These are phyloP conservation scores for Dendrobium huoshanense DNA, from an alignment of 106 monocot genomes.

Conservation along the genomic window DNA sequence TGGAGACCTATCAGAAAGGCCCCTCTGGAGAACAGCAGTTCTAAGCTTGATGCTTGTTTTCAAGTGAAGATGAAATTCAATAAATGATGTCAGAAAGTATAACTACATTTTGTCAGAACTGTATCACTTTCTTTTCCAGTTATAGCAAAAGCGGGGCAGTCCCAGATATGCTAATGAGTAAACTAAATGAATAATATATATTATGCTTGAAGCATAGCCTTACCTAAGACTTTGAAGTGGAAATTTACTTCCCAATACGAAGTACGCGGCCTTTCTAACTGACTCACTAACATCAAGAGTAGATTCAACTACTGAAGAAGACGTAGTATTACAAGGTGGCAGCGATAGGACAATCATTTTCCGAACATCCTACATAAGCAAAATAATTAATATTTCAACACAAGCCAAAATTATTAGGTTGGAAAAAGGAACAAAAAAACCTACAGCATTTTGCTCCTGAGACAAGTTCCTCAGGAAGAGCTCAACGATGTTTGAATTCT, in stretches of 20 bases:
- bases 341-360: slow-evolving; percentile 68
- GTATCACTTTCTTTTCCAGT: background rate
- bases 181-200: background rate
- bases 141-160: background rate
- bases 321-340: slow-evolving; percentile 58
- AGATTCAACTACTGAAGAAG: slow-evolving; percentile 38
- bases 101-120: background rate
- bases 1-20: slow-evolving; percentile 69
- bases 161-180: background rate
- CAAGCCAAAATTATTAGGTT: background rate
- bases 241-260: slow-evolving; percentile 67
- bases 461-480: slow-evolving; percentile 56
- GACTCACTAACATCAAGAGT: slow-evolving; percentile 84
- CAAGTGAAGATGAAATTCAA: slow-evolving; percentile 8
- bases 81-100: background rate
- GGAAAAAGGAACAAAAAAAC: slow-evolving; percentile 15
- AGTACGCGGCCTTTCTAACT: slow-evolving; percentile 76
- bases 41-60: slow-evolving; percentile 79
- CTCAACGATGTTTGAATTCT: slow-evolving; percentile 44
- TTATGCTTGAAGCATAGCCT: background rate
- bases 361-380: slow-evolving; percentile 59
- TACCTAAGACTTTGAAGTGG: slow-evolving; percentile 98
- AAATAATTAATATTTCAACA: slow-evolving; percentile 1
- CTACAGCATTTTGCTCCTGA: slow-evolving; percentile 67
- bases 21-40: slow-evolving; percentile 77